A percentile compares a stretch with the other conserved stretches of the same genome.
Evolutionary conservation across 495 filamentous ascomycete species (phyloP).

Genomic region (Talaromyces liani): DNA sequence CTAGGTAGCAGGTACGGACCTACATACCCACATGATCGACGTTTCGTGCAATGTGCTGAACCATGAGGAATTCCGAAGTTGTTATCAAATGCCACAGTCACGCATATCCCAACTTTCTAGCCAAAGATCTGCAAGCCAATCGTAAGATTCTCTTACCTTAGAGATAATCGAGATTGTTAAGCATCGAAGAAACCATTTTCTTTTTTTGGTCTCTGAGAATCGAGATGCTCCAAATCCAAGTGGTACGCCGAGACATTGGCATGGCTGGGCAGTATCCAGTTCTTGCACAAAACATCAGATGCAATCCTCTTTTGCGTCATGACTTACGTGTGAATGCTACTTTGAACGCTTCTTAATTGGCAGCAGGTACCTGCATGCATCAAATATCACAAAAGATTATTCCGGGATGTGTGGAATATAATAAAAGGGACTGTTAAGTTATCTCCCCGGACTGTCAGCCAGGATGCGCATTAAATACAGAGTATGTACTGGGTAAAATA

Average conservation of each 20-base stretch:
- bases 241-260: slow-evolving; percentile 9
- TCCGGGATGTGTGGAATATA: not conserved
- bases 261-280: not conserved
- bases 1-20: no score
- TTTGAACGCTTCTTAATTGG: not conserved
- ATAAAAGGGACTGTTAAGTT: not conserved
- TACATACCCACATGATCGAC: not conserved
- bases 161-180: not conserved
- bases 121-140: not conserved
- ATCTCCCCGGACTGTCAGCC: not conserved
- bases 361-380: not conserved
- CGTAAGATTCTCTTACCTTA: not conserved
- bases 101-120: not conserved
- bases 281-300: not conserved
- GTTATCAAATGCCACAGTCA: not conserved
- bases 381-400: not conserved
- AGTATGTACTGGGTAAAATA: not conserved
- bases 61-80: not conserved
- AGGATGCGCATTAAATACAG: not conserved
- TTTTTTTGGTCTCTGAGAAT: not conserved
- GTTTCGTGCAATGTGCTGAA: not conserved
- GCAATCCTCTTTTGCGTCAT: not conserved
- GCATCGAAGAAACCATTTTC: not conserved
- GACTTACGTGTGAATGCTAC: not conserved
- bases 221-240: not conserved